A percentile compares a stretch with the other conserved stretches of the same genome.
Conservation (phyloP, 306 rosid genomes). For the Casuarina cunninghamiana region DNA sequence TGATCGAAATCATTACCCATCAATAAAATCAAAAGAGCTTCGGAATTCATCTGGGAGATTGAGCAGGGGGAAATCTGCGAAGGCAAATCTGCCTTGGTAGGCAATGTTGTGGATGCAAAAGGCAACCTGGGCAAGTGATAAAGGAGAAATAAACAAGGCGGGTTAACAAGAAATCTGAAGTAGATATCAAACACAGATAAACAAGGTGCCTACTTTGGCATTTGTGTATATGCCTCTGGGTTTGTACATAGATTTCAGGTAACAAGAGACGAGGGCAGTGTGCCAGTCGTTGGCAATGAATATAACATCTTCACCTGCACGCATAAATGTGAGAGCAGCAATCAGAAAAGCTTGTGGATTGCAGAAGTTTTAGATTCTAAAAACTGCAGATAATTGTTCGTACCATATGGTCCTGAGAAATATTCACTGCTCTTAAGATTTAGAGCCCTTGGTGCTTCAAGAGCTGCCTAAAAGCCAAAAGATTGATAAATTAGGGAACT, state of each 20-base stretch:
- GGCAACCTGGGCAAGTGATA: conserved; percentile 46
- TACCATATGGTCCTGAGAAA: conserved; percentile 81
- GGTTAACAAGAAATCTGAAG: conserved; percentile 14
- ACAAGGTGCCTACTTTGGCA: conserved; percentile 49
- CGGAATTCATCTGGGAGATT: conserved; percentile 57
- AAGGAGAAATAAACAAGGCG: conserved; percentile 16
- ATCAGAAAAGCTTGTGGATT: neutral
- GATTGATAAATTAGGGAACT: neutral
- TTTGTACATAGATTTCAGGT: conserved; percentile 62
- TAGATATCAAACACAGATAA: conserved; percentile 10
- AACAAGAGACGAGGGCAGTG: conserved; percentile 70
- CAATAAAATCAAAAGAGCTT: conserved; percentile 80
- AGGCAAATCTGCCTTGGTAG: conserved; percentile 79
- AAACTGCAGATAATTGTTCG: conserved; percentile 7
- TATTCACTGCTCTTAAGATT: conserved; percentile 53
- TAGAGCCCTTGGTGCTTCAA: conserved; percentile 74
- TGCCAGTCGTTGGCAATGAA: conserved; percentile 86
- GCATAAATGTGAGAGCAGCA: neutral
- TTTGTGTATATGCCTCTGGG: conserved; percentile 50
- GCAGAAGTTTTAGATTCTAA: neutral
- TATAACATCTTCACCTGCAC: conserved; percentile 71
- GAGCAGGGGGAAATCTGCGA: conserved; percentile 52
- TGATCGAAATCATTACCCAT: conserved; percentile 52
- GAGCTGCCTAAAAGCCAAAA: conserved; percentile 58
- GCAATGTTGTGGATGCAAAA: conserved; percentile 88